Percentiles rank a stretch among this genome's conserved stretches.
phyloP scores from a whole-genome alignment of 208 protist genomes.

The Willaertia magna region DNA sequence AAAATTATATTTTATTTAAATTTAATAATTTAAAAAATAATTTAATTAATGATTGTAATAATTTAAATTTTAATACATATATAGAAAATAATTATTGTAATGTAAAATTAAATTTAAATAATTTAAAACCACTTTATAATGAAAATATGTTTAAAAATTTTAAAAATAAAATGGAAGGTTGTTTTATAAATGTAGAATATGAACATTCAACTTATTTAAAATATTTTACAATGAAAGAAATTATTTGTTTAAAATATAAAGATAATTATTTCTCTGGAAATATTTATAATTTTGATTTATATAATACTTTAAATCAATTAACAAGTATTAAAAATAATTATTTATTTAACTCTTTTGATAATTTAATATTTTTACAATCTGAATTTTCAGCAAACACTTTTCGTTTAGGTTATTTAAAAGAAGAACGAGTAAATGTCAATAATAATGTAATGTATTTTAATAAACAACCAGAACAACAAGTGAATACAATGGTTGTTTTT shows the following conservation, averaged over 20 bases:
- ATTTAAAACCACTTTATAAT: background rate
- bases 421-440: no score
- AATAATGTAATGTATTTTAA: no score
- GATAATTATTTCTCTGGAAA: background rate
- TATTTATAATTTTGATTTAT: background rate
- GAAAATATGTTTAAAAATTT: background rate
- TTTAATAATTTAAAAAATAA: background rate
- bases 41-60: background rate
- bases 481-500: background rate
- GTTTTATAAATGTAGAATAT: background rate
- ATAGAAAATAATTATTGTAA: no score
- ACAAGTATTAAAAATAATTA: background rate
- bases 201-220: background rate
- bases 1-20: background rate
- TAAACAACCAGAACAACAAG: no score
- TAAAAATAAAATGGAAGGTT: background rate
- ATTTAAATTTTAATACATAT: background rate
- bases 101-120: no score
- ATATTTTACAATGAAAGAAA: background rate
- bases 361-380: background rate
- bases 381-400: no score
- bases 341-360: background rate
- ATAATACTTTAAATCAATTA: background rate
- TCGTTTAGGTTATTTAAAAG: background rate
- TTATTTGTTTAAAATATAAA: background rate